These are phyloP conservation scores for Penicillium sp. DNA, from an alignment of 2,329 filamentous ascomycete species.

Conservation along the genomic window DNA sequence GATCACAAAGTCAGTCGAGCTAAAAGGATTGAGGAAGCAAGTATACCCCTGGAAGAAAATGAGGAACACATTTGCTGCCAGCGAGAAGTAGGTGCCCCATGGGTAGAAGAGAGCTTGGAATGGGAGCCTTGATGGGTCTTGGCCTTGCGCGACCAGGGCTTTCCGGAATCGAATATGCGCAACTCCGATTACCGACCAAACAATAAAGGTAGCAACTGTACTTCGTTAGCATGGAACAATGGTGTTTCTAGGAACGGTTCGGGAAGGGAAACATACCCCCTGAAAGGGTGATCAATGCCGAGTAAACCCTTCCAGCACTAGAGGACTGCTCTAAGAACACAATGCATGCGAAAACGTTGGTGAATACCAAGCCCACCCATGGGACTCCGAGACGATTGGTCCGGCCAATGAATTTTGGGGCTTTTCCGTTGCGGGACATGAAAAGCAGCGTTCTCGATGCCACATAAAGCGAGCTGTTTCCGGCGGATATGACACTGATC, in stretches of 20 bases:
- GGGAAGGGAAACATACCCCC: constrained; percentile 26
- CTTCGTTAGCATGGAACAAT: constrained; percentile 1
- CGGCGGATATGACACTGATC: constrained; percentile 68
- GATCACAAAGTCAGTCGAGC: constrained; percentile 53
- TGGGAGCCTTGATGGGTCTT: constrained; percentile 45
- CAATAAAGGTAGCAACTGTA: constrained; percentile 42
- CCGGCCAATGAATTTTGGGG: constrained; percentile 66
- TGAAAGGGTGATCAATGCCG: constrained; percentile 36
- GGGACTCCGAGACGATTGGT: constrained; percentile 65
- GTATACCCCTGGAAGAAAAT: constrained; percentile 56
- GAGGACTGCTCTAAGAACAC: constrained; percentile 35
- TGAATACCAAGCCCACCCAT: constrained; percentile 62
- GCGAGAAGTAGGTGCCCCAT: constrained; percentile 51
- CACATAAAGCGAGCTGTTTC: constrained; percentile 77
- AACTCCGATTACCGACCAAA: constrained; percentile 42
- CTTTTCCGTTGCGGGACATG: constrained; percentile 72
- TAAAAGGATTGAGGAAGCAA: constrained; percentile 53
- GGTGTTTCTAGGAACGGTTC: background rate
- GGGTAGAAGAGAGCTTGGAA: constrained; percentile 53
- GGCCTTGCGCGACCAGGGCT: constrained; percentile 39
- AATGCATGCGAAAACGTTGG: constrained; percentile 64
- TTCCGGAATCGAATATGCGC: constrained; percentile 46
- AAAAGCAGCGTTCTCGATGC: constrained; percentile 71
- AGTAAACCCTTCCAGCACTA: constrained; percentile 33
- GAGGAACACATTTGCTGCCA: constrained; percentile 51